Evolutionary conservation across 2,329 filamentous ascomycete species (phyloP), one percentile per base, ranked within the genome.

Genomic region (Metarhizium brunneum): DNA sequence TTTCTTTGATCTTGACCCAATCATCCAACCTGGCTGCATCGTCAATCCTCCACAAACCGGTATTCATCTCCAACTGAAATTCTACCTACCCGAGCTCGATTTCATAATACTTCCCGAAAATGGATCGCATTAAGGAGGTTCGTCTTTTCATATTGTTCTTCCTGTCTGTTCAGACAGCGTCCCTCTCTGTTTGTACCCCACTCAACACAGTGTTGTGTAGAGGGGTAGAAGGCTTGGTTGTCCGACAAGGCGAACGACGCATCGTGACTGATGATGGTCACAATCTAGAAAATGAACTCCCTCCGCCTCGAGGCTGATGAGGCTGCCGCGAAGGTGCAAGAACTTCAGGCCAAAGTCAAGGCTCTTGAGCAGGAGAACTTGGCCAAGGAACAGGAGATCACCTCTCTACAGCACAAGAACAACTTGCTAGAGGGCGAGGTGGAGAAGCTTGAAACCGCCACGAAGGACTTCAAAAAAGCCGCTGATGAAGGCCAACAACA

Each of bases 371-470:
- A 96, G 75, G 92, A 97, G 79, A 96, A 91, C 74, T 82, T 96
- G 60, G 81, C 87, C 71, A 97, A 97, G 81, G 94, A 97, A 79
- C 92, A 97, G 76, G 92, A 97, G 74, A 95, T 97, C 74, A 95
- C 89, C 63, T 97, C 94, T 54, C 84, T 97, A 68, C 85, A 87
- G 71, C 92, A 97, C 86, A 95, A 92, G 81, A 96, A 96, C 78
- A 84, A 85, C 68, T 81, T 96, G 59, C 87, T 97, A 58, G 94
- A 97, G 78, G 66, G 73, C 60, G 91, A 97, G 72, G 86, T 96
- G 64, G 92, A 96, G 79, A 96, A 96, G 81, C 81, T 95, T 62
- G 94, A 97, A 80, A 74, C 76, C 61, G 77, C 80, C 66, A 82
- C 96, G 73, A 90, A 90, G 77, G 89, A 95, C 64, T 83, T 87